Conservation (phyloP, 139 green algal genomes). For the Nannochloris sp. region DNA sequence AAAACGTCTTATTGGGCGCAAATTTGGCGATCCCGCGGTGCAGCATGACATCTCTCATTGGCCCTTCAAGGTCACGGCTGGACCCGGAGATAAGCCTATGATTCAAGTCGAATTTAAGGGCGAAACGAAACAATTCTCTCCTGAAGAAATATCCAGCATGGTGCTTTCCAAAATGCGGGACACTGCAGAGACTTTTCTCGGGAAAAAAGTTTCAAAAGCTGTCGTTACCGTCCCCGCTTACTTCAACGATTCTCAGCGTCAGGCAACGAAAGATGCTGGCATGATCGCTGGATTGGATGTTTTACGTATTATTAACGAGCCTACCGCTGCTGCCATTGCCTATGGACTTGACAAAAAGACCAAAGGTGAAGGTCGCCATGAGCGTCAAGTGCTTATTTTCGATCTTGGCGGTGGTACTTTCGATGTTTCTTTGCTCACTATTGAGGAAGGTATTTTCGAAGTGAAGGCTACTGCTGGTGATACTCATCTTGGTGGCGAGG, state of each 20-base stretch:
- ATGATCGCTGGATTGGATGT: conserved; percentile 93
- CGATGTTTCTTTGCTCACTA: conserved; percentile 80
- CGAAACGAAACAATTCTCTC: conserved; percentile 86
- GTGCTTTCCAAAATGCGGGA: conserved; percentile 97
- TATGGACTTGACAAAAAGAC: conserved; percentile 79
- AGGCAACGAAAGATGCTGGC: conserved; percentile 96
- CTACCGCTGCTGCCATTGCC: conserved; percentile 89
- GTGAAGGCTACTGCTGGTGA: conserved; percentile 83
- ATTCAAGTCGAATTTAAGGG: conserved; percentile 93
- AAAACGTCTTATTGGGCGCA: conserved; percentile 94
- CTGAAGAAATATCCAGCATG: conserved; percentile 97
- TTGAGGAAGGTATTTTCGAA: conserved; percentile 86
- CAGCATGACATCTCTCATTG: conserved; percentile 84
- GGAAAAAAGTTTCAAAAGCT: conserved; percentile 77
- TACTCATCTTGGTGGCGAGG: conserved; percentile 83
- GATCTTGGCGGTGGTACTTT: conserved; percentile 83
- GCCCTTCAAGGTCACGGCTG: conserved; percentile 68
- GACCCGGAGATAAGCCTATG: conserved; percentile 79
- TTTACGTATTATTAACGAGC: conserved; percentile 96
- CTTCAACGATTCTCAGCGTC: conserved; percentile 97
- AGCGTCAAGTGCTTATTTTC: conserved; percentile 86
- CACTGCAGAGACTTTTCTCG: conserved; percentile 65
- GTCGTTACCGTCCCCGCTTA: conserved; percentile 97
- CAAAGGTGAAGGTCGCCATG: conserved; percentile 22
- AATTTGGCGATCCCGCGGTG: conserved; percentile 74